These are phyloP conservation scores for Trichosporon asahii DNA, from an alignment of 1,284 basidiomycete species.

Conservation along the genomic window DNA sequence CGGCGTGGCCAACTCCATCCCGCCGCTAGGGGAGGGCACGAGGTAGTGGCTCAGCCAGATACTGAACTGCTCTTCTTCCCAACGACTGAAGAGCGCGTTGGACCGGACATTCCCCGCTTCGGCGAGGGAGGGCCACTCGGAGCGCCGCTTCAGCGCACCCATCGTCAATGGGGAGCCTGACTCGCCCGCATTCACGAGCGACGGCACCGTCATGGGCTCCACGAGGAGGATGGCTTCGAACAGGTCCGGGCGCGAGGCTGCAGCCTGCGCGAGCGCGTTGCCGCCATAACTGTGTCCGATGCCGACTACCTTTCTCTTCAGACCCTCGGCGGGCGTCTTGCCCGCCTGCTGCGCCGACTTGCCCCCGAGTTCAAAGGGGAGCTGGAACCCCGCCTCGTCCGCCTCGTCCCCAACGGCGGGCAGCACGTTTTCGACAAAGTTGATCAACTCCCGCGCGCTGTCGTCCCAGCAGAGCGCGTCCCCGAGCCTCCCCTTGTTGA, in stretches of 20 bases:
- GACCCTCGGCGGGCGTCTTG: not conserved
- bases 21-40: conserved; percentile 30
- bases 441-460: conserved; percentile 43
- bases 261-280: conserved; percentile 61
- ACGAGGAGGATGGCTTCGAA: conserved; percentile 72
- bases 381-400: not conserved
- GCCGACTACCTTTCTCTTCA: not conserved
- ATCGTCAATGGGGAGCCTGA: conserved; percentile 27
- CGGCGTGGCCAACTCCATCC: conserved; percentile 34
- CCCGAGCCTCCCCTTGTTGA: conserved; percentile 61
- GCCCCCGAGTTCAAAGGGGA: conserved; percentile 2
- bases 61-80: conserved; percentile 62
- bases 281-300: conserved; percentile 84
- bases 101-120: conserved; percentile 60
- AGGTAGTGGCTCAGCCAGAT: conserved; percentile 67
- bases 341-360: not conserved
- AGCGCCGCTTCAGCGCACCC: conserved; percentile 62
- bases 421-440: conserved; percentile 51
- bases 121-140: conserved; percentile 56
- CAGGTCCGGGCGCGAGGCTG: conserved; percentile 61
- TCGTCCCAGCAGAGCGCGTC: conserved; percentile 45
- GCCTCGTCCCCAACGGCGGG: conserved; percentile 46
- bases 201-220: conserved; percentile 59
- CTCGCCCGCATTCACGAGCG: not conserved
- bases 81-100: conserved; percentile 46